Base-by-base conservation (phyloP, 352 stramenopile species). In the Globisporangium camurandrum region DNA sequence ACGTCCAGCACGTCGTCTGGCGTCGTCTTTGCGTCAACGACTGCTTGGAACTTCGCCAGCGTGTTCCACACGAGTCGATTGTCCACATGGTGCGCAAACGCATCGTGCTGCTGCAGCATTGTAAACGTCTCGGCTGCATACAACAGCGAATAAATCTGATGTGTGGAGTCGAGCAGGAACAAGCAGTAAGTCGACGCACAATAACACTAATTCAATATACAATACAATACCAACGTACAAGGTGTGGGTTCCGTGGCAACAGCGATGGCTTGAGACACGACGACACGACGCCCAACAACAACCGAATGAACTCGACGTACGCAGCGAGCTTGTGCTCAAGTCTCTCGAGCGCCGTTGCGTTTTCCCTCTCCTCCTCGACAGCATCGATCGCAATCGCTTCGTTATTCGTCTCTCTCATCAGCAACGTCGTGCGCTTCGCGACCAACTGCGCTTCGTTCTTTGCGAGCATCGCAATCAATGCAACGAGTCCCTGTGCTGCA, bases 91-190 rank as follows among this genome's bases (percentile, higher is more conserved):
- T 68, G 58, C 9, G 68, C 51, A 28, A 90, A 78, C 48, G 85
- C 75, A 0, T 74, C 69, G 41, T 88, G 75, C 23, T 62, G 52
- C 33, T 86, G 64, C 54, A 93, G 53, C 14, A 46, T 54, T 10
- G 55, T 31, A 42, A 93, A 86, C 20, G 75, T 80, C 19, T 80
- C 67, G 4, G 72, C 69, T 20, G 71, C 73, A 49, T 93, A 84
- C 27, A 93, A 46, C 11, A 93, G 56, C 27, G 78, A 83, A 83
- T 89, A 93, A 81, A 93, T 90, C 70, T 81, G 56, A 12, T 34
- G 14, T 34, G n/a, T n/a, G n/a, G n/a, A n/a, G n/a, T n/a, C n/a
- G n/a, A n/a, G n/a, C n/a, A n/a, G n/a, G n/a, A 11, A 41, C 11
- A 33, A 28, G 34, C 9, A 51, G 1, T 1, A 53, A 28, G 5